Base-by-base conservation (phyloP, 345 rosid species). In the Punica granatum region DNA sequence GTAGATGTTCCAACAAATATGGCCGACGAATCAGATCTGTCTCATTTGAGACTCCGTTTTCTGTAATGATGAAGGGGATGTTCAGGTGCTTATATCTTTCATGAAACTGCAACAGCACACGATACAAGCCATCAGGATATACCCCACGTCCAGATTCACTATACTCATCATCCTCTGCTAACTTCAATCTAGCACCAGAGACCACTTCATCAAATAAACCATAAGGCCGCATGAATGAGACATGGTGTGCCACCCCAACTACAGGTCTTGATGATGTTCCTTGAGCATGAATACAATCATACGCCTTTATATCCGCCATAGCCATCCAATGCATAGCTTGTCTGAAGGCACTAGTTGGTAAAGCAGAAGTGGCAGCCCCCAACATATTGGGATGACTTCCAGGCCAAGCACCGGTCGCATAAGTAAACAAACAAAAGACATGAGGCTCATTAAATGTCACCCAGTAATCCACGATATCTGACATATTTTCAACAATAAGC, bases 71-170 rank as follows among this genome's bases (percentile, higher is more conserved):
- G 80, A 88, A 93, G 44, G 98, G 97, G 63, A 87, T 33, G 16
- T 90, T 84, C 68, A 88, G 78, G 78, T 84, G 89, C 63, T 79
- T 90, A 82, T 88, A 90, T 81, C 90, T 84, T 79, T 90, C 89
- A 71, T 93, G 86, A 81, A 90, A 90, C 77, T 83, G 81, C 68
- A 90, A 64, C 80, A 90, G 73, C 76, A 90, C 70, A 3, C 94
- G 90, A 70, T 67, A 90, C 69, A 90, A 77, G 44, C 98, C 98
- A 86, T 87, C 98, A 36, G 96, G 98, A 79, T 93, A 93, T 49
- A 93, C 90, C 30, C 93, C 97, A 44, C 98, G 88, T 46, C 98
- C 98, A 71, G 98, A 93, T 84, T 93, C 98, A 75, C 98, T 93
- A 75, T 93, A 90, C 66, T 93, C 97, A 75, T 90, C 97, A 54